Evolutionary conservation across 192 early-diverging fungal species (phyloP).

Genomic region (Coemansia sp.): DNA sequence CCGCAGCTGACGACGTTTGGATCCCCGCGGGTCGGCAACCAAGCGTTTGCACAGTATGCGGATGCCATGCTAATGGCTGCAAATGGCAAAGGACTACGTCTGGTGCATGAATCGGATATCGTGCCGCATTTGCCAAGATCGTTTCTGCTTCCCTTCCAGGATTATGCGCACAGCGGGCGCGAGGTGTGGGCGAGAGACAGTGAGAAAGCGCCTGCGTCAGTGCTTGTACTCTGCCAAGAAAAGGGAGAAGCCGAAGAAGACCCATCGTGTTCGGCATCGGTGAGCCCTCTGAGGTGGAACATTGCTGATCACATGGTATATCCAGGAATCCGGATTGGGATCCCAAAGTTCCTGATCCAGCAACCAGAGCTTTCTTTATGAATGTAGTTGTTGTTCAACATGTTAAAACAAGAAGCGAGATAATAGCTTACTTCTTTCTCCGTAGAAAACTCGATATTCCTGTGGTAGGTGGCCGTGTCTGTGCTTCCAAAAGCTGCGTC

Average conservation of each 20-base stretch:
- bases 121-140: conserved; percentile 30
- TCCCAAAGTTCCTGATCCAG: neutral
- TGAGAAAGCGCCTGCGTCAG: neutral
- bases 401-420: no score
- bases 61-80: neutral
- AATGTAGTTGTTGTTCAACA: no score
- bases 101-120: conserved; percentile 36
- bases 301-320: conserved; percentile 36
- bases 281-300: conserved; percentile 22
- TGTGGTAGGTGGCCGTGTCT: no score
- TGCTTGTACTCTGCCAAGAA: conserved; percentile 9
- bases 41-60: conserved; percentile 12
- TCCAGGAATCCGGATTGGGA: conserved; percentile 25
- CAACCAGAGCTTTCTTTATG: no score
- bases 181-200: conserved; percentile 32
- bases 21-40: conserved; percentile 38
- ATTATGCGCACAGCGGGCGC: conserved; percentile 29
- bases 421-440: neutral
- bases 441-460: no score
- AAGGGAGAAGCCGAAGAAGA: neutral
- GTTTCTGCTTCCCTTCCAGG: neutral
- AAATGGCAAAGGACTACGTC: conserved; percentile 3
- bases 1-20: conserved; percentile 32
- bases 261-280: conserved; percentile 16
- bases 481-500: no score